Evolutionary conservation across 1,139 yeast species (phyloP).

Genomic region (Yueomyces sp.): DNA sequence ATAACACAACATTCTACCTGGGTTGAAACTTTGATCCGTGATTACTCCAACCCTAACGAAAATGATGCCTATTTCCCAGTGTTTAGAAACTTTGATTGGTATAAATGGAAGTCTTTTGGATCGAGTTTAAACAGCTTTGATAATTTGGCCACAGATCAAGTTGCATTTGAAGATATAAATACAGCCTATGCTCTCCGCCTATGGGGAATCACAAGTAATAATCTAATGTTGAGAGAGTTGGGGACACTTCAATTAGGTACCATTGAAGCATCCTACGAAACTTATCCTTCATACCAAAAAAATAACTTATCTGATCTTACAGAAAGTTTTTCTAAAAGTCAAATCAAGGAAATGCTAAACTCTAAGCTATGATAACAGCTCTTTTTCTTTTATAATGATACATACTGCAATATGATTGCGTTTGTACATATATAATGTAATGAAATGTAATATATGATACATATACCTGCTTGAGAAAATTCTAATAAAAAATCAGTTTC

Average conservation of each 20-base stretch:
- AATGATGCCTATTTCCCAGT: conserved; percentile 53
- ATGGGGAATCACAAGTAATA: conserved; percentile 52
- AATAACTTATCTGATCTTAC: not conserved
- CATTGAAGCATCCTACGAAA: conserved; percentile 24
- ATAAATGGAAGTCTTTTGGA: conserved; percentile 71
- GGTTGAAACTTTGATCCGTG: conserved; percentile 54
- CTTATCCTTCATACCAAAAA: not conserved
- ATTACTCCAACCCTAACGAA: conserved; percentile 52
- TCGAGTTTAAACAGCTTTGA: conserved; percentile 64
- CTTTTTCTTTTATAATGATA: too few species aligned
- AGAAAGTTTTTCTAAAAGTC: not conserved
- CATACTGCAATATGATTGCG: too few species aligned
- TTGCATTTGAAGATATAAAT: conserved; percentile 65
- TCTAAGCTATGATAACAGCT: too few species aligned
- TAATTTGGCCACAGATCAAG: conserved; percentile 71
- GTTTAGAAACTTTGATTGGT: conserved; percentile 68
- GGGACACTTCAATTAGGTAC: conserved; percentile 53
- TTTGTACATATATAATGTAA: too few species aligned
- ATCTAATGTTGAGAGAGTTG: conserved; percentile 39
- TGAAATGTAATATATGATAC: not conserved
- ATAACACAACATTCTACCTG: conserved; percentile 37
- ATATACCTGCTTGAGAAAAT: not conserved
- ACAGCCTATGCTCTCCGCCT: conserved; percentile 57
- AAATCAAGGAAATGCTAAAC: not conserved
- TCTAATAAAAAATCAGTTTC: too few species aligned